These are phyloP conservation scores for Ustilago esculenta DNA, from an alignment of 1,284 basidiomycete genomes.

Conservation along the genomic window DNA sequence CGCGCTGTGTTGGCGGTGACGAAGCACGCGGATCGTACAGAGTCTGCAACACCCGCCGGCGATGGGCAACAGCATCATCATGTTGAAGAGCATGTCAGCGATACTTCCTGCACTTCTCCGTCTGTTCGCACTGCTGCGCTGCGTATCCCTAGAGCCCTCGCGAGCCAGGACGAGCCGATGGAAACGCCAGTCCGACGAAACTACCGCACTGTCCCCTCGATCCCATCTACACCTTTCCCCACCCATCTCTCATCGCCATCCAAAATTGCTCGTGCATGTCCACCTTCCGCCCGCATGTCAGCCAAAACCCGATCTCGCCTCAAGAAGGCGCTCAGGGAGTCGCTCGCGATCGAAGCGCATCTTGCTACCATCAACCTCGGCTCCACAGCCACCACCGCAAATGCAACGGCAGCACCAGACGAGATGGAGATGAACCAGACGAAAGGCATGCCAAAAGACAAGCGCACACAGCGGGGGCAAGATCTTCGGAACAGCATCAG, in stretches of 20 bases:
- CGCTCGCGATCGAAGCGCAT: constrained; percentile 30
- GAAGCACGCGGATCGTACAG: not conserved
- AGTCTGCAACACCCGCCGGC: not conserved
- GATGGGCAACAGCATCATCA: not conserved
- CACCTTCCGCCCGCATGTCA: constrained; percentile 25
- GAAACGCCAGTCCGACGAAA: constrained; percentile 17
- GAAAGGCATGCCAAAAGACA: not conserved
- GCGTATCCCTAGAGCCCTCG: constrained; percentile 11
- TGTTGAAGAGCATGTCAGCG: constrained; percentile 13
- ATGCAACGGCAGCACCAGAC: not conserved
- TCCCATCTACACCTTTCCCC: constrained; percentile 22
- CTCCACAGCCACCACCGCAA: not conserved
- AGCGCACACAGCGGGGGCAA: not conserved
- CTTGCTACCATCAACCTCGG: constrained; percentile 16
- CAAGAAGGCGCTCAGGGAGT: constrained; percentile 32
- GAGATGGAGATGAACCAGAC: not conserved
- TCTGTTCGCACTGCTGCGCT: constrained; percentile 26
- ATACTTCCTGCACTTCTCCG: constrained; percentile 25
- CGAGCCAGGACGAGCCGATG: not conserved
- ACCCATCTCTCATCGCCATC: constrained; percentile 3
- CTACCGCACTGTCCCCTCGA: constrained; percentile 18
- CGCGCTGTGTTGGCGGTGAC: not conserved
- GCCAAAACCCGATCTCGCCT: constrained; percentile 21
- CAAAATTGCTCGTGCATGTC: constrained; percentile 1
- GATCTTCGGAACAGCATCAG: constrained; percentile 14